phyloP scores from a whole-genome alignment of 2,329 filamentous ascomycete species.

The Aspergillus calidoustus region DNA sequence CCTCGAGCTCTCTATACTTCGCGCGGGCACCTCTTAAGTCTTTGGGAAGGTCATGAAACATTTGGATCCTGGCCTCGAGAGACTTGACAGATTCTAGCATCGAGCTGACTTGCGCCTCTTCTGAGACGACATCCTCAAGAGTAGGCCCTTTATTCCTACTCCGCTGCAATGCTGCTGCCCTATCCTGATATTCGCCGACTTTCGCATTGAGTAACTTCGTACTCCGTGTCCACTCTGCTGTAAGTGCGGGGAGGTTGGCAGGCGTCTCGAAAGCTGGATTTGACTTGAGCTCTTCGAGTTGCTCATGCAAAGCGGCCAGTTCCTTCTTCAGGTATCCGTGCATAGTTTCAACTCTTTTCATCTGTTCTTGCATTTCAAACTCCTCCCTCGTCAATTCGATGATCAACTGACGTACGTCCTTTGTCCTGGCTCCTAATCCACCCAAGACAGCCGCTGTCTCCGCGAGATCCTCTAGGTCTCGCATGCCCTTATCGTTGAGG shows the following conservation, averaged over 20 bases:
- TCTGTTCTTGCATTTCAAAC: conserved; percentile 59
- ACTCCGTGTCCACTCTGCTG: conserved; percentile 73
- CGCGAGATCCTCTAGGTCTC: conserved; percentile 64
- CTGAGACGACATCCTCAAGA: conserved; percentile 58
- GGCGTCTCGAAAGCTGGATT: conserved; percentile 57
- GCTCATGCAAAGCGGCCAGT: conserved; percentile 38
- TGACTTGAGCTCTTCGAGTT: conserved; percentile 38
- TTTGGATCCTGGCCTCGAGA: conserved; percentile 69
- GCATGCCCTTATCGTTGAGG: conserved; percentile 58
- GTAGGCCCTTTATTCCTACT: conserved; percentile 35
- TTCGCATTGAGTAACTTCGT: conserved; percentile 70
- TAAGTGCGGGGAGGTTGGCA: conserved; percentile 67
- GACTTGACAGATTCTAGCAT: conserved; percentile 65
- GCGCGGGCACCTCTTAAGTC: conserved; percentile 69
- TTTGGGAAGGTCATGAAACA: conserved; percentile 73
- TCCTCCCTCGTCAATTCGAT: conserved; percentile 61
- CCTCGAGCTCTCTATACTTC: conserved; percentile 71
- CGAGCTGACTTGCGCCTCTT: conserved; percentile 63
- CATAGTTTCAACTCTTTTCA: conserved; percentile 61
- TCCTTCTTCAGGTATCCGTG: conserved; percentile 61
- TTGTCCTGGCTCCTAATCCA: conserved; percentile 54
- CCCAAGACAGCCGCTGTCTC: conserved; percentile 57
- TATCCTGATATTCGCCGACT: conserved; percentile 68
- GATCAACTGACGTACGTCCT: conserved; percentile 57
- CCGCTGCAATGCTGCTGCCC: conserved; percentile 50